Percentiles rank a stretch among this genome's conserved stretches.
Evolutionary conservation across 768 basidiomycete genomes (phyloP).

Genomic region (Gelatoporia subvermispora): DNA sequence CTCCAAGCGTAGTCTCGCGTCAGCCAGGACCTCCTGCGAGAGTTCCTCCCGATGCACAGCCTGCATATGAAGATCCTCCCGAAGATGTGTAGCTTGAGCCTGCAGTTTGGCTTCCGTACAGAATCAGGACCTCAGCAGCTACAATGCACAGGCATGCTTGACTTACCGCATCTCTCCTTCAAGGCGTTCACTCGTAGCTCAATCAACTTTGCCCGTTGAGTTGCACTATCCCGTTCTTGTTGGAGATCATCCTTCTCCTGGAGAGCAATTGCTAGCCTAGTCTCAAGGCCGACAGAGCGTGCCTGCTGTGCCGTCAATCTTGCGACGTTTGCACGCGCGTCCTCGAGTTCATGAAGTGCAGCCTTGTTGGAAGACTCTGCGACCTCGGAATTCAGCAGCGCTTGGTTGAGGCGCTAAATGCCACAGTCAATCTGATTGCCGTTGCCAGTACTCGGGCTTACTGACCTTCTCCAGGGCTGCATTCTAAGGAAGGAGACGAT

Average conservation of each 20-base stretch:
- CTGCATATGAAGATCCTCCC: slow-evolving; percentile 58
- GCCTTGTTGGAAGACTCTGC: slow-evolving; percentile 75
- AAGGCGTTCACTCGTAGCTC: slow-evolving; percentile 62
- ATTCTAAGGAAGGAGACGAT: slow-evolving; percentile 13
- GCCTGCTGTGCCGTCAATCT: slow-evolving; percentile 67
- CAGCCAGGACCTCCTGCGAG: slow-evolving; percentile 62
- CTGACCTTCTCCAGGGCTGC: slow-evolving; percentile 23
- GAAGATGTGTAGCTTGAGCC: slow-evolving; percentile 57
- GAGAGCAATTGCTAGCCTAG: slow-evolving; percentile 54
- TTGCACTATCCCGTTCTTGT: slow-evolving; percentile 74
- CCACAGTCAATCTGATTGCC: slow-evolving; percentile 2
- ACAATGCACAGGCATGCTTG: neutral
- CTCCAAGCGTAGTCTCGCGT: slow-evolving; percentile 60
- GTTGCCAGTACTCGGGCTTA: slow-evolving; percentile 32
- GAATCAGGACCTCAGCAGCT: neutral
- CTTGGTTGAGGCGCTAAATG: slow-evolving; percentile 67
- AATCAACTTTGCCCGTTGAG: slow-evolving; percentile 59
- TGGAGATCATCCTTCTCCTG: slow-evolving; percentile 81
- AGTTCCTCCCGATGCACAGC: slow-evolving; percentile 56
- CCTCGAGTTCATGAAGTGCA: slow-evolving; percentile 69
- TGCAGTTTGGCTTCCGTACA: slow-evolving; percentile 57
- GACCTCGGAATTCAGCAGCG: slow-evolving; percentile 76
- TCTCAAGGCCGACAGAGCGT: slow-evolving; percentile 67
- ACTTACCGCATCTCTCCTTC: slow-evolving; percentile 61
- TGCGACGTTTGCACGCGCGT: slow-evolving; percentile 60